A percentile compares a stretch with the other conserved stretches of the same genome.
Conservation (phyloP, 2,329 filamentous ascomycete genomes). For the Camillea tinctor region DNA sequence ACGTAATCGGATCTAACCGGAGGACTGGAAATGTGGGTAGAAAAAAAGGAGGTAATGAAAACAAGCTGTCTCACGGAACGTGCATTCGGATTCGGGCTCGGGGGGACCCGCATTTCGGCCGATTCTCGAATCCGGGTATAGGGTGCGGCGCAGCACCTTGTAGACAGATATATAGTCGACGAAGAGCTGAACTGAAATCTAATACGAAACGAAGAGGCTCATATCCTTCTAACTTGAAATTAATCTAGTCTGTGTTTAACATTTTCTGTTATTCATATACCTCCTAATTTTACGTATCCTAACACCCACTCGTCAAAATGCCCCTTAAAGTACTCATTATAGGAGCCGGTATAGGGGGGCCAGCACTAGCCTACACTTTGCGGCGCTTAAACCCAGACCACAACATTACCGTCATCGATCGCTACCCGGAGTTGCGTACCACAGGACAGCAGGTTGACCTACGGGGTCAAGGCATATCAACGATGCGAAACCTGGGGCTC, state of each 20-base stretch:
- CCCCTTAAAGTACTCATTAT: slow-evolving; percentile 37
- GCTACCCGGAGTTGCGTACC: slow-evolving; percentile 35
- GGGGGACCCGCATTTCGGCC: no score
- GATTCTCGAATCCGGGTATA: not conserved
- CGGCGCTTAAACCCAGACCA: slow-evolving; percentile 25
- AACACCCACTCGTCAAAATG: not conserved
- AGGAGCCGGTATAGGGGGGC: slow-evolving; percentile 39
- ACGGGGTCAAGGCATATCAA: slow-evolving; percentile 39
- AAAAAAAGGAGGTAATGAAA: no score
- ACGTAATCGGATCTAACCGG: no score
- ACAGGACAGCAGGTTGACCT: slow-evolving; percentile 46
- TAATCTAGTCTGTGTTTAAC: no score
- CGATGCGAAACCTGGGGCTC: slow-evolving; percentile 40
- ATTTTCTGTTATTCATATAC: no score
- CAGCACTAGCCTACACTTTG: slow-evolving; percentile 44
- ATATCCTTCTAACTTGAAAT: no score
- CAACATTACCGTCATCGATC: slow-evolving; percentile 44
- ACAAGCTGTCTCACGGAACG: no score
- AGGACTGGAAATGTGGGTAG: no score
- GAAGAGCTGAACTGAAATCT: not conserved
- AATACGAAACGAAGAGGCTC: not conserved
- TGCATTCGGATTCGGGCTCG: no score
- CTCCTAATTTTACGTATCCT: no score
- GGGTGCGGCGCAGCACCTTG: no score
- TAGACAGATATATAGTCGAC: no score